These are phyloP conservation scores for Fusarium brachygibbosum DNA, from an alignment of 2,329 filamentous ascomycete species.

Conservation along the genomic window DNA sequence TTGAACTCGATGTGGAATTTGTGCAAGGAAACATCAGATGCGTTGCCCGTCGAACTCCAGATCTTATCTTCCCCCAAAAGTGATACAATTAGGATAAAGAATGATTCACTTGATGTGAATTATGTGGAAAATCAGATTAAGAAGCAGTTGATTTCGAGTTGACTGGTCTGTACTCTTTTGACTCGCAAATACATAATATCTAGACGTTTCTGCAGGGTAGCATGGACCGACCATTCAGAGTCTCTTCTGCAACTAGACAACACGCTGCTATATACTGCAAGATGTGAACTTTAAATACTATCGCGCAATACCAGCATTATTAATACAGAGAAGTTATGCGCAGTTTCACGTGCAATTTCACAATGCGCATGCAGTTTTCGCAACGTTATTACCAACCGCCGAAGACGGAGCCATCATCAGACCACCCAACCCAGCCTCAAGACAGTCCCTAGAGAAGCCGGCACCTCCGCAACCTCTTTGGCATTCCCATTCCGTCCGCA, in stretches of 20 bases:
- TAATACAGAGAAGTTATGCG: neutral
- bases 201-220: neutral
- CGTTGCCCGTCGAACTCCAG: no score
- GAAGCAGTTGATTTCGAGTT: neutral
- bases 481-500: neutral
- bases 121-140: neutral
- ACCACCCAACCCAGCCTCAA: conserved; percentile 14
- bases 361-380: neutral
- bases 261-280: neutral
- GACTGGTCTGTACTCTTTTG: neutral
- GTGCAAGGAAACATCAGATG: no score
- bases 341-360: neutral
- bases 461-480: conserved; percentile 24
- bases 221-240: conserved; percentile 14
- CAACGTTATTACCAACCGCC: conserved; percentile 20
- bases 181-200: neutral
- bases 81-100: no score
- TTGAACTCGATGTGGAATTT: no score
- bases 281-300: neutral
- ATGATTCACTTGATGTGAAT: no score
- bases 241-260: conserved; percentile 9
- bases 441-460: conserved; percentile 24
- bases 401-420: conserved; percentile 41
- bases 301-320: neutral
- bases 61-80: no score